Conservation (phyloP, 352 stramenopile genomes). For the Thraustochytrium sp. region DNA sequence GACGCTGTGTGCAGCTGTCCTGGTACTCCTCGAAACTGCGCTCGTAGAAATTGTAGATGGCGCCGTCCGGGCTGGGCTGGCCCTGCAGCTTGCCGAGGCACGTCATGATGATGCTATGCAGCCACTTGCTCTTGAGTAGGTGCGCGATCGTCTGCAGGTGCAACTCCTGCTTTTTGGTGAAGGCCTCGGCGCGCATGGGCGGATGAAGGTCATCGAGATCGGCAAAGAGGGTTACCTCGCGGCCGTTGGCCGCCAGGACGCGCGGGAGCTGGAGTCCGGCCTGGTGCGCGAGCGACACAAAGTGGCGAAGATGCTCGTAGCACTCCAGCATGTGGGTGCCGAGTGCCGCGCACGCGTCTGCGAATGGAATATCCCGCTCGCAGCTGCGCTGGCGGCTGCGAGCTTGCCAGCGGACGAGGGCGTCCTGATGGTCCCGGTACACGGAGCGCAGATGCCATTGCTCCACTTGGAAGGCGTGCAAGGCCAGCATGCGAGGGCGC, state of each 20-base stretch:
- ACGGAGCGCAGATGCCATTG: background rate
- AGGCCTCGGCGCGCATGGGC: background rate
- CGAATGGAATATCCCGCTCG: background rate
- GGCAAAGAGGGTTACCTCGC: background rate
- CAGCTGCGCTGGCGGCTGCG: background rate
- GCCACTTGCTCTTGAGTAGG: background rate
- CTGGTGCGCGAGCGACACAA: background rate
- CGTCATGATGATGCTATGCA: constrained; percentile 33
- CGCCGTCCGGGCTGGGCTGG: background rate
- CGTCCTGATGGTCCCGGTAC: background rate
- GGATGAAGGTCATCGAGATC: background rate
- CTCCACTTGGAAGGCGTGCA: background rate
- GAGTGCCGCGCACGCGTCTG: background rate
- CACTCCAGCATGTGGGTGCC: background rate
- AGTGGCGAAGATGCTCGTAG: background rate
- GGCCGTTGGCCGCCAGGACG: background rate
- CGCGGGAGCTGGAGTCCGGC: background rate
- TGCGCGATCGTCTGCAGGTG: constrained; percentile 30
- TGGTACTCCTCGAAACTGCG: background rate
- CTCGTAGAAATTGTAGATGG: constrained; percentile 27
- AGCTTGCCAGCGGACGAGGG: background rate
- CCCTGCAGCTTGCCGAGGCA: constrained; percentile 17
- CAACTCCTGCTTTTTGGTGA: constrained; percentile 10
- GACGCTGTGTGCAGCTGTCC: background rate
- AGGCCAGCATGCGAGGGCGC: background rate